Conservation (phyloP, 257 asterid species). For the Solanum ahanhuiri region DNA sequence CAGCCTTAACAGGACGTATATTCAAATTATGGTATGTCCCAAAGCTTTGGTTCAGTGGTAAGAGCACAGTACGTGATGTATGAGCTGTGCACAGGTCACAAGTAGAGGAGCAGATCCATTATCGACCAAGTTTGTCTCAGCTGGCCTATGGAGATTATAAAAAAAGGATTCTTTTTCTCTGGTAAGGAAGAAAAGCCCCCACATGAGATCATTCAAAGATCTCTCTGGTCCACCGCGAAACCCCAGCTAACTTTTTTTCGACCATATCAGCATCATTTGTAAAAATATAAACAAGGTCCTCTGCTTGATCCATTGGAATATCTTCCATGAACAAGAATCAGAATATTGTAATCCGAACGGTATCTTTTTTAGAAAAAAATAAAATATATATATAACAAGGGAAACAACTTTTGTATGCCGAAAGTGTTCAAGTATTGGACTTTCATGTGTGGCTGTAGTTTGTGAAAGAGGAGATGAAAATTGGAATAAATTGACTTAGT, state of each 20-base stretch:
- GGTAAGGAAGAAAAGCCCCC: background rate
- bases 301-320: slow-evolving; percentile 1
- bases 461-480: slow-evolving; percentile 8
- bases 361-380: background rate
- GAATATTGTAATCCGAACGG: slow-evolving; percentile 8
- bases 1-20: background rate
- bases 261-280: background rate
- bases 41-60: background rate
- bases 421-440: slow-evolving; percentile 13
- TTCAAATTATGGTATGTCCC: background rate
- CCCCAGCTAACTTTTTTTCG: background rate
- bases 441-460: slow-evolving; percentile 11
- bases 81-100: background rate
- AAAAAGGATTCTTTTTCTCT: background rate
- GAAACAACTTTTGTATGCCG: slow-evolving; percentile 10
- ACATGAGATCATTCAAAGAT: slow-evolving; percentile 14
- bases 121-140: background rate
- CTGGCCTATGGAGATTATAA: background rate
- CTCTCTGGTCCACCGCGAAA: slow-evolving; percentile 3
- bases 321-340: slow-evolving; percentile 9
- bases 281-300: background rate
- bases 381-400: background rate
- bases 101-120: background rate
- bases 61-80: background rate
- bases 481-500: slow-evolving; percentile 12